Base-by-base conservation (phyloP, 2,329 filamentous ascomycete genomes). In the Talaromyces marneffei region DNA sequence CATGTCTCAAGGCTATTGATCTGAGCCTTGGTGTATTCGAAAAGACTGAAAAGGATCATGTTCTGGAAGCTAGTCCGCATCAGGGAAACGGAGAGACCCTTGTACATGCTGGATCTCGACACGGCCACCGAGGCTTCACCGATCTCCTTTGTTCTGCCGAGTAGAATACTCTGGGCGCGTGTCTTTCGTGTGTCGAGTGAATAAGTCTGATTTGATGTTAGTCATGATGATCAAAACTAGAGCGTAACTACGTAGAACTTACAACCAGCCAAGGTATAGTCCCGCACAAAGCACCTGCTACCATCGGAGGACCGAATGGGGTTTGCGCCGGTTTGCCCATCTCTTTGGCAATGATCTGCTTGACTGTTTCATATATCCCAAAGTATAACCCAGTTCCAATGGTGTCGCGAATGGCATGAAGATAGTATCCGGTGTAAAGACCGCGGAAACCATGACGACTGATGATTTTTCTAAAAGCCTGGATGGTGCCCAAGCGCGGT, bases 181-280 rank as follows among this genome's bases (percentile, higher is more conserved):
- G 78, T 80, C 66, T 80, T 80, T 62, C 76, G 75, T 2, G 78
- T 79, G 62, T 80, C 78, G 10, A 80, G 73, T 0, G 78, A 77
- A 63, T 80, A 80, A 3, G 78, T 80, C 78, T 80, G 53, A 14
- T 25, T 40, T 23, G 29, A 10, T 25, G 46, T 63, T n/a, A 64
- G 52, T 35, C 27, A 57, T 33, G 25, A 18, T 5, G 16, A 18
- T n/a, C 18, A 18, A 12, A 27, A 33, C 23, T 20, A 20, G n/a
- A 35, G 10, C 20, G 6, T 7, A 44, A 16, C 7, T 50, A 37
- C n/a, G n/a, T n/a, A n/a, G n/a, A 44, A 71, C 76, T 68, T 74
- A 79, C 77, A 55, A 77, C 76, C 29, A 79, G 71, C 78, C 78
- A 80, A 8, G 78, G 76, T 25, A 78, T 70, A n/a, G 77, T 77